These are phyloP conservation scores for Rhizophlyctis rosea DNA, from an alignment of 192 early-diverging fungal species.

Conservation along the genomic window DNA sequence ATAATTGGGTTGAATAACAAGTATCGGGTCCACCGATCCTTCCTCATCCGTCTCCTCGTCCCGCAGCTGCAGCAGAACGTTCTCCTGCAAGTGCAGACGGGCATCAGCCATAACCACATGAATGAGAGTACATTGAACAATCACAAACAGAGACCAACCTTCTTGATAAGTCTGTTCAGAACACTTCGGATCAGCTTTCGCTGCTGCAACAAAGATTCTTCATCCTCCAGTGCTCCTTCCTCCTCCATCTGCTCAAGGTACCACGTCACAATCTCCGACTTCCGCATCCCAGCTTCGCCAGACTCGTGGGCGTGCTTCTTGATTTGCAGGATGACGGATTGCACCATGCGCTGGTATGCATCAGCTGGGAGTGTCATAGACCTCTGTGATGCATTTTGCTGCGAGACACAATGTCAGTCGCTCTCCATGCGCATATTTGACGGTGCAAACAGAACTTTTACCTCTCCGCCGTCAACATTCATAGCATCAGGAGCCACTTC, in stretches of 20 bases:
- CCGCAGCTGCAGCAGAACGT: conserved; percentile 37
- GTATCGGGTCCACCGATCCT: conserved; percentile 33
- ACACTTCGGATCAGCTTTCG: conserved; percentile 62
- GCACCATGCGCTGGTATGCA: conserved; percentile 47
- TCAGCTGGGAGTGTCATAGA: conserved; percentile 40
- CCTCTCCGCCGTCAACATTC: conserved; percentile 11
- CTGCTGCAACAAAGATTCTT: conserved; percentile 61
- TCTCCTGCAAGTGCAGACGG: conserved; percentile 17
- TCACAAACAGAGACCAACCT: no score
- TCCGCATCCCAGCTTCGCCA: conserved; percentile 35
- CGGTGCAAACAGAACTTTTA: conserved; percentile 1
- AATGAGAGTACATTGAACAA: no score
- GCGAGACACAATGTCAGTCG: not conserved
- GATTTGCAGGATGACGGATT: conserved; percentile 37
- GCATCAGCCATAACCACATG: no score
- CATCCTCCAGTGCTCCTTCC: conserved; percentile 58
- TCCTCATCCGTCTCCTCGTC: conserved; percentile 28
- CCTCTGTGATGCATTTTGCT: conserved; percentile 6
- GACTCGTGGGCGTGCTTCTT: conserved; percentile 14
- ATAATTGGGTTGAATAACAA: conserved; percentile 50
- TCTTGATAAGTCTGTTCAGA: conserved; percentile 61
- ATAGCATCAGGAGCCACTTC: conserved; percentile 2
- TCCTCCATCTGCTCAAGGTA: conserved; percentile 59
- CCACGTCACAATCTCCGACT: conserved; percentile 63
- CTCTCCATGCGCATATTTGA: not conserved